Evolutionary conservation across 352 stramenopile species (phyloP).

Genomic region (Globisporangium orthogonon): DNA sequence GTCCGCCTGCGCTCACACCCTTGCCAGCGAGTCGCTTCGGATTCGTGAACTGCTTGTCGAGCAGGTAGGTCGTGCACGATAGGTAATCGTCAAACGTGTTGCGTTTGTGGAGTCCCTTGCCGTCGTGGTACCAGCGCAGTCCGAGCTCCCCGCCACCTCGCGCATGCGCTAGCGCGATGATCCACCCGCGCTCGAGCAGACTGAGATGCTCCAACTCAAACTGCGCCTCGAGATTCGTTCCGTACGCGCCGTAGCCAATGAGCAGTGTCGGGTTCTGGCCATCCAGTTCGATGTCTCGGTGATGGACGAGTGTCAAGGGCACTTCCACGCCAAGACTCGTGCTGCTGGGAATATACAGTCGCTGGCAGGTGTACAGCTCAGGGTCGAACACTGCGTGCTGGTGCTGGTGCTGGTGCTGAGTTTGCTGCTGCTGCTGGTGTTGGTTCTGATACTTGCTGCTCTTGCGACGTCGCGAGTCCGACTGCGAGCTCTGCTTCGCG

Average conservation of each 20-base stretch:
- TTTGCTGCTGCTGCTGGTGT: neutral
- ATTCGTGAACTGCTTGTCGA: slow-evolving; percentile 56
- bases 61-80: slow-evolving; percentile 53
- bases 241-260: slow-evolving; percentile 88
- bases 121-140: slow-evolving; percentile 82
- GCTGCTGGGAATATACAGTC: slow-evolving; percentile 34
- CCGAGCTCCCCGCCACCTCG: slow-evolving; percentile 87
- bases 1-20: slow-evolving; percentile 76
- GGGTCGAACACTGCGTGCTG: slow-evolving; percentile 9
- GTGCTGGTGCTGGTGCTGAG: no score
- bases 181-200: slow-evolving; percentile 83
- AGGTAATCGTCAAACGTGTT: slow-evolving; percentile 86
- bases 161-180: slow-evolving; percentile 86
- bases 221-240: slow-evolving; percentile 78
- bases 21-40: slow-evolving; percentile 63
- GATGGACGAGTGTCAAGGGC: slow-evolving; percentile 74
- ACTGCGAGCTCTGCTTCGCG: neutral
- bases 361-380: slow-evolving; percentile 34
- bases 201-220: slow-evolving; percentile 83
- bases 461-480: neutral
- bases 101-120: slow-evolving; percentile 71
- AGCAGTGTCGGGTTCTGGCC: slow-evolving; percentile 77
- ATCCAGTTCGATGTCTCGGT: slow-evolving; percentile 39
- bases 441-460: neutral
- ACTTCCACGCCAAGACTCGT: slow-evolving; percentile 36